Evolutionary conservation across 768 basidiomycete genomes (phyloP).

Genomic region (Imleria badia): DNA sequence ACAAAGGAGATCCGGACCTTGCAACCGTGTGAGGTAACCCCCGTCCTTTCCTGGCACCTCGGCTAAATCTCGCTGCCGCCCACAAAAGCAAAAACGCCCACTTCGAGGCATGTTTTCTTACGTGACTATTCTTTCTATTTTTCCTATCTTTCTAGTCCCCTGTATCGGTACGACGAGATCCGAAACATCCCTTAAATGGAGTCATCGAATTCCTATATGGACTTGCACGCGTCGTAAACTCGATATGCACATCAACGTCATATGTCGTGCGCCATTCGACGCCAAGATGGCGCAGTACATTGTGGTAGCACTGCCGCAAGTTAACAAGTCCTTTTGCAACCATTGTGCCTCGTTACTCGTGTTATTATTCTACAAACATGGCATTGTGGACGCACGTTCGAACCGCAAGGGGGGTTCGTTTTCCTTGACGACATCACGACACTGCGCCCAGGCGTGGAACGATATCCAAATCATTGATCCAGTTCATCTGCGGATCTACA

Average conservation of each 20-base stretch:
- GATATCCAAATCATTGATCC: too few species aligned
- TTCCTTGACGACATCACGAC: constrained; percentile 1
- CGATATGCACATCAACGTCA: background rate
- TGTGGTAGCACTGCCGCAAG: too few species aligned
- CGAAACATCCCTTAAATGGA: background rate
- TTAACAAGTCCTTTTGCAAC: background rate
- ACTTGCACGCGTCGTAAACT: background rate
- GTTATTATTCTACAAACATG: too few species aligned
- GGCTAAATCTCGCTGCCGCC: constrained; percentile 13
- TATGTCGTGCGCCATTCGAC: background rate
- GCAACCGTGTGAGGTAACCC: background rate
- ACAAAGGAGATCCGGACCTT: constrained; percentile 4
- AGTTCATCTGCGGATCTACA: too few species aligned
- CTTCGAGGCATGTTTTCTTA: constrained; percentile 4
- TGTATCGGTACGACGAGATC: constrained; percentile 6
- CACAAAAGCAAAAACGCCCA: background rate
- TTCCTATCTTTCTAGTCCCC: background rate
- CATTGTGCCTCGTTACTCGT: background rate
- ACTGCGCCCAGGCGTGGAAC: too few species aligned
- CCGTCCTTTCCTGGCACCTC: constrained; percentile 5
- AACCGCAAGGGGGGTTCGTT: background rate
- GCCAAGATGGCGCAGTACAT: background rate
- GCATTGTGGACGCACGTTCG: background rate
- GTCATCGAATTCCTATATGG: background rate
- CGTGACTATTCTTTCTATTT: background rate